phyloP scores from a whole-genome alignment of 2,329 filamentous ascomycete species.

The Diaporthe australafricana region DNA sequence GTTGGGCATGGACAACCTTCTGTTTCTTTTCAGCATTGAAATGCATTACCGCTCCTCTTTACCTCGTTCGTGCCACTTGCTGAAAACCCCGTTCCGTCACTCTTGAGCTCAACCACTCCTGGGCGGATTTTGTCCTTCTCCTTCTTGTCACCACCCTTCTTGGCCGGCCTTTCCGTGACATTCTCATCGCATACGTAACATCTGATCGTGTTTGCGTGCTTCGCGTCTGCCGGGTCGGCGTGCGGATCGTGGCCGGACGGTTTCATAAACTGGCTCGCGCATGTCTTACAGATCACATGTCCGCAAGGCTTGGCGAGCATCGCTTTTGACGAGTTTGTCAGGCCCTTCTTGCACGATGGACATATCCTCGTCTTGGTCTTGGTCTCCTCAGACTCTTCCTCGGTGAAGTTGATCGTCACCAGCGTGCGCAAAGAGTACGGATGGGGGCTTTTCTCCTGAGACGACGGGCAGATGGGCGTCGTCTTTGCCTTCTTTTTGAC shows the following conservation, averaged over 20 bases:
- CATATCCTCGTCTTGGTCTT: constrained; percentile 68
- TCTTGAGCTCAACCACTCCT: constrained; percentile 82
- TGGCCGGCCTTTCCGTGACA: constrained; percentile 63
- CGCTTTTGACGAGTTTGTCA: constrained; percentile 86
- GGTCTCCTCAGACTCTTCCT: constrained; percentile 68
- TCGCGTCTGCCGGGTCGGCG: constrained; percentile 60
- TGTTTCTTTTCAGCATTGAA: constrained; percentile 80
- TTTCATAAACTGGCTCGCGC: constrained; percentile 85
- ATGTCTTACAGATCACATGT: constrained; percentile 89
- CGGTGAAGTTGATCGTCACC: constrained; percentile 80
- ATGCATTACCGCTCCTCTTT: constrained; percentile 81
- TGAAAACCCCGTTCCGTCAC: constrained; percentile 93
- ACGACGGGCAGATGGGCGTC: constrained; percentile 81
- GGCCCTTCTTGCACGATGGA: constrained; percentile 84
- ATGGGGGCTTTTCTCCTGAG: constrained; percentile 74
- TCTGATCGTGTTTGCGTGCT: constrained; percentile 58
- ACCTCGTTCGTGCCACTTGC: constrained; percentile 87
- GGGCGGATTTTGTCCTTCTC: constrained; percentile 70
- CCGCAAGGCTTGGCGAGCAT: constrained; percentile 89
- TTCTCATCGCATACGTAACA: constrained; percentile 92
- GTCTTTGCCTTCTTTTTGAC: constrained; percentile 73
- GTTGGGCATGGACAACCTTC: background rate
- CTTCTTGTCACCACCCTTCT: constrained; percentile 56
- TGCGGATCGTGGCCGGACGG: constrained; percentile 71
- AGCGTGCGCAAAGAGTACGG: constrained; percentile 82